These are phyloP conservation scores for Clausena lansium DNA, from an alignment of 345 rosid genomes.

Conservation along the genomic window DNA sequence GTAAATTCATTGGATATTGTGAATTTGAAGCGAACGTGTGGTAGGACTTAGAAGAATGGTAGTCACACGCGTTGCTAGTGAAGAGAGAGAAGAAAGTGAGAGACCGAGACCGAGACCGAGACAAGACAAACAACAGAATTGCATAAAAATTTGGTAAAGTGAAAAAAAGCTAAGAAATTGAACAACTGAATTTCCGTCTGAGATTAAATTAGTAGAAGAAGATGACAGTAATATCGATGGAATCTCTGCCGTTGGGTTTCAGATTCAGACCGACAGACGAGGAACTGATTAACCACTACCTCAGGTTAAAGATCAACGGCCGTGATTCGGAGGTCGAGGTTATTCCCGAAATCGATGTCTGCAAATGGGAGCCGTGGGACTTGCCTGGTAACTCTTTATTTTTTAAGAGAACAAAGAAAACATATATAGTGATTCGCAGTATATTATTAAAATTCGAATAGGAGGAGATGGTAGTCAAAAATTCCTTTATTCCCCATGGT, in stretches of 20 bases:
- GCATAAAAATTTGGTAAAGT: not conserved
- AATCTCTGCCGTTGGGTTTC: conserved; percentile 73
- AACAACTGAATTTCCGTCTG: conserved; percentile 2
- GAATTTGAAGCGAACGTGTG: not conserved
- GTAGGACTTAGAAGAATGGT: not conserved
- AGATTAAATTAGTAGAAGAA: not conserved
- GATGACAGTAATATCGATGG: conserved; percentile 51
- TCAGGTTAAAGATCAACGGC: conserved; percentile 81
- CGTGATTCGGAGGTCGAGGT: conserved; percentile 73
- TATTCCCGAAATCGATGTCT: conserved; percentile 81
- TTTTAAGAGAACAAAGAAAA: too few relatives aligned
- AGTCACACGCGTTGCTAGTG: not conserved
- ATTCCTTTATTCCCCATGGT: conserved; percentile 7
- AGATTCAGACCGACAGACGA: conserved; percentile 92
- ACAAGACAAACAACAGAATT: not conserved
- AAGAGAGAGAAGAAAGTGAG: not conserved
- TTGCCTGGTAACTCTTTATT: conserved; percentile 54
- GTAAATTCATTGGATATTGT: not conserved
- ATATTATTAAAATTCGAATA: too few relatives aligned
- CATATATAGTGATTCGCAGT: too few relatives aligned
- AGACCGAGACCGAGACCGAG: not conserved
- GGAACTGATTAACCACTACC: conserved; percentile 86
- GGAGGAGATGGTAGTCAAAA: not conserved
- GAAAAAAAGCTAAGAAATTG: not conserved
- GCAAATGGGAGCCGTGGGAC: conserved; percentile 99